Base-by-base conservation (phyloP, 768 basidiomycete genomes). In the Clavaria fumosa region DNA sequence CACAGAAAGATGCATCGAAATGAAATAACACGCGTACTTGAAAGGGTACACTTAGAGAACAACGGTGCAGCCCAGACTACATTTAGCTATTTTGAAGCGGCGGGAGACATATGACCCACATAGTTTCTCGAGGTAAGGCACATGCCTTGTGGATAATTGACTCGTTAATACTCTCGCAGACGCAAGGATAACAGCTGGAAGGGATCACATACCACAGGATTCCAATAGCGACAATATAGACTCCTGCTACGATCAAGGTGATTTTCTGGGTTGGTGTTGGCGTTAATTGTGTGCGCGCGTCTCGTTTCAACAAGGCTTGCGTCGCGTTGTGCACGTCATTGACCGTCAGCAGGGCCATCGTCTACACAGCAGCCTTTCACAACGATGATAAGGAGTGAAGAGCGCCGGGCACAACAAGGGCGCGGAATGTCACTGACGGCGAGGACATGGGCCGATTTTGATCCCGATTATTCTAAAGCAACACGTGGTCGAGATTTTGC, bases 191-290 rank as follows among this genome's bases (percentile, higher is more conserved):
- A 7, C 23, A 35, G 30, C 36, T 37, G 38, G 36, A 45, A 42
- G 17, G 30, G 31, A 7, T 51, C 74, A 45, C n/a, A n/a, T 51
- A 79, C 84, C 85, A 89, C 44, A 89, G 57, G 37, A 89, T 74
- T n/a, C 63, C 78, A 53, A 88, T 89, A 3, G 57, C 67, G 17
- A 86, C 19, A 39, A 86, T 60, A 55, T 88, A 89, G 21, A 64
- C 64, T 7, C 72, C 82, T 5, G 83, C 85, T 21, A 85, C 77
- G 38, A 89, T 85, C 33, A 89, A 58, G 1, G 85, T 89, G 10
- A 62, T 73, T 45, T 64, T 61, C 52, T 88, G 84, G 5, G 84
- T 86, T 7, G 58, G 61, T 44, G 72, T 82, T 1, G 83, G 83
- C 17, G 70, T 71, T 23, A 86, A 42, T 38, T 48, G 52, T 3